Evolutionary conservation across 164 flowering plant species (phyloP).

Genomic region (Vitis labrusca): DNA sequence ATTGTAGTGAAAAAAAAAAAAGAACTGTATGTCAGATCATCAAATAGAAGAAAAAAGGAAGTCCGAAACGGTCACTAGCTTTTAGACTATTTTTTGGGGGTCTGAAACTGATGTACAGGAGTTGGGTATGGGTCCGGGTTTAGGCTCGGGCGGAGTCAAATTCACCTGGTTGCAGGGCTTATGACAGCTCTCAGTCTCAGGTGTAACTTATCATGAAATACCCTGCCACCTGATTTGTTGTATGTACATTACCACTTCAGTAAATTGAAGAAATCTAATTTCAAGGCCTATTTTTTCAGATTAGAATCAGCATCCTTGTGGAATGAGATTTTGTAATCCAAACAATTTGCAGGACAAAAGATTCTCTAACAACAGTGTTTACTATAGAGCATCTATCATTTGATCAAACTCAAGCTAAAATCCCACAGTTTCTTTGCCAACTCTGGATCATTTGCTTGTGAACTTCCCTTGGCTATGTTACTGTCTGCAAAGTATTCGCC

Average conservation of each 20-base stretch:
- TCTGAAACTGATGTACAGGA: constrained; percentile 16
- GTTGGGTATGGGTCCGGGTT: constrained; percentile 1
- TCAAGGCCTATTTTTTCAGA: not conserved
- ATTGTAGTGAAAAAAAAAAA: not conserved
- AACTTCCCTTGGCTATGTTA: constrained; percentile 32
- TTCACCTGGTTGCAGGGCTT: not conserved
- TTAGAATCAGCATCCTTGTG: no score
- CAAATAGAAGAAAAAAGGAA: constrained; percentile 15
- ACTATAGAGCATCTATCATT: not conserved
- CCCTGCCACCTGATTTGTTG: constrained; percentile 14
- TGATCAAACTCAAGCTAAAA: constrained; percentile 40
- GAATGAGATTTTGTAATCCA: no score
- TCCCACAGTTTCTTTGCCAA: constrained; percentile 62
- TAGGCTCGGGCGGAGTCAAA: constrained; percentile 5
- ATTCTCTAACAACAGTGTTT: not conserved
- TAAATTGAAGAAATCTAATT: constrained; percentile 4
- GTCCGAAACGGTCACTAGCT: not conserved
- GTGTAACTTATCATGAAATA: constrained; percentile 11
- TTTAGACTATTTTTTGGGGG: constrained; percentile 10
- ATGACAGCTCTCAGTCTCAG: constrained; percentile 10
- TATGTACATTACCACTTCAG: constrained; percentile 20
- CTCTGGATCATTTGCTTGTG: constrained; percentile 27
- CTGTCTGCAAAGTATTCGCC: constrained; percentile 51
- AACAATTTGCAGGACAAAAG: no score
- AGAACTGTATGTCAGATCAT: constrained; percentile 17